Evolutionary conservation across 2,329 filamentous ascomycete species (phyloP).

Genomic region (Cryphonectria naterciae): DNA sequence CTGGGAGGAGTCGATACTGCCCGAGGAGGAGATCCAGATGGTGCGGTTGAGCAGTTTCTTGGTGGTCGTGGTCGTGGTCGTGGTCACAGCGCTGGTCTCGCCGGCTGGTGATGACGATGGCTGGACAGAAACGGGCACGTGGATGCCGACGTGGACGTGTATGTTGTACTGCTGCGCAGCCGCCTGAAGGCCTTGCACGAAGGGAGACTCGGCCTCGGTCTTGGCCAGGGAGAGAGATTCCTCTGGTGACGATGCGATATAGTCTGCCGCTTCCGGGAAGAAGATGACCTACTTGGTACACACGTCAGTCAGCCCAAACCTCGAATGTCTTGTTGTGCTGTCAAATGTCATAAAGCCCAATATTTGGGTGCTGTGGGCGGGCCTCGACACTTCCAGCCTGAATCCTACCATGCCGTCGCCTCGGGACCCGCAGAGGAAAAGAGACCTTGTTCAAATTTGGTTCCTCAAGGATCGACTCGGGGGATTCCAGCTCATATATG

Average conservation of each 20-base stretch:
- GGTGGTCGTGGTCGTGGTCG: slow-evolving; percentile 34
- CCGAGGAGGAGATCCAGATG: slow-evolving; percentile 54
- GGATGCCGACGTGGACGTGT: slow-evolving; percentile 84
- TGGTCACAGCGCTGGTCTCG: slow-evolving; percentile 20
- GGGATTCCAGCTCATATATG: neutral
- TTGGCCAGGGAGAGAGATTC: slow-evolving; percentile 74
- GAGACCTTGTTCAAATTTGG: neutral
- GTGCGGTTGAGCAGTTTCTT: slow-evolving; percentile 56
- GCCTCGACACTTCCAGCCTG: neutral
- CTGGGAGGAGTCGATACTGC: slow-evolving; percentile 45
- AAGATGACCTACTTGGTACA: slow-evolving; percentile 58
- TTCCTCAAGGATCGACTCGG: too few species aligned
- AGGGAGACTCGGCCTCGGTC: slow-evolving; percentile 67
- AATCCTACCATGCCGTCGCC: neutral
- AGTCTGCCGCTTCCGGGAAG: slow-evolving; percentile 89
- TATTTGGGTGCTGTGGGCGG: neutral
- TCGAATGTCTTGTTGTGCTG: neutral
- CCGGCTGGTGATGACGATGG: slow-evolving; percentile 27
- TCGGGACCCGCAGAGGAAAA: neutral
- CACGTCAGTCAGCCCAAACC: neutral
- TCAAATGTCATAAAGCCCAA: neutral
- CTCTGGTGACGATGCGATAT: slow-evolving; percentile 71
- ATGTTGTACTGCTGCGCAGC: slow-evolving; percentile 67
- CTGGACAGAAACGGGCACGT: slow-evolving; percentile 65
- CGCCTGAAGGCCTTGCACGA: slow-evolving; percentile 74